These are phyloP conservation scores for Aspergillus leporis DNA, from an alignment of 495 filamentous ascomycete genomes.

Conservation along the genomic window DNA sequence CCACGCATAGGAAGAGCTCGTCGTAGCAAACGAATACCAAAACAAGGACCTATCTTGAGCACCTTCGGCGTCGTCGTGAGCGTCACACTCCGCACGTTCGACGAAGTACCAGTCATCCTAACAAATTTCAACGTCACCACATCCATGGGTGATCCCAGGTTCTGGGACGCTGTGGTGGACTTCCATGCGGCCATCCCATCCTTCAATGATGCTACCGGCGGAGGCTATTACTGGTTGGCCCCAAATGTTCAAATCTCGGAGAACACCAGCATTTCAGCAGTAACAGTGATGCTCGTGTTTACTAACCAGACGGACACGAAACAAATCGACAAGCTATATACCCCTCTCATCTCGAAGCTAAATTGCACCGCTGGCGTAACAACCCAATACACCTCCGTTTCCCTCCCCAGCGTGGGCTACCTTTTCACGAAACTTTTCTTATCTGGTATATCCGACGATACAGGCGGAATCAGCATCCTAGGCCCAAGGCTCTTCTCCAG, in stretches of 20 bases:
- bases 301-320: slow-evolving; percentile 24
- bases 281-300: slow-evolving; percentile 24
- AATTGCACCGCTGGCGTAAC: slow-evolving; percentile 17
- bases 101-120: slow-evolving; percentile 35
- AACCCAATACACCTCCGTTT: slow-evolving; percentile 11
- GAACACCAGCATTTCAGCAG: slow-evolving; percentile 16
- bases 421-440: slow-evolving; percentile 19
- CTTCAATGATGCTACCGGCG: slow-evolving; percentile 36
- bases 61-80: slow-evolving; percentile 55
- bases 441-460: slow-evolving; percentile 24
- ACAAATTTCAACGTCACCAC: slow-evolving; percentile 39
- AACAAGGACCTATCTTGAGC: slow-evolving; percentile 60
- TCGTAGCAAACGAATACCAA: slow-evolving; percentile 40
- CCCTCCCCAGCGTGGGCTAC: slow-evolving; percentile 23
- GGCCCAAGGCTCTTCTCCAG: slow-evolving; percentile 34
- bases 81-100: slow-evolving; percentile 42
- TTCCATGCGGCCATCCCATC: slow-evolving; percentile 32
- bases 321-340: slow-evolving; percentile 19
- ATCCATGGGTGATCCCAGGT: slow-evolving; percentile 16
- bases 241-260: slow-evolving; percentile 22
- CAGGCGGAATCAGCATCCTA: slow-evolving; percentile 18
- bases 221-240: slow-evolving; percentile 38
- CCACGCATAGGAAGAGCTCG: slow-evolving; percentile 23
- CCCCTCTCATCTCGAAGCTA: slow-evolving; percentile 21
- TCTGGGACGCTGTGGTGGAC: slow-evolving; percentile 34